phyloP scores from a whole-genome alignment of 352 stramenopile species.

The Pythium catenulatum region DNA sequence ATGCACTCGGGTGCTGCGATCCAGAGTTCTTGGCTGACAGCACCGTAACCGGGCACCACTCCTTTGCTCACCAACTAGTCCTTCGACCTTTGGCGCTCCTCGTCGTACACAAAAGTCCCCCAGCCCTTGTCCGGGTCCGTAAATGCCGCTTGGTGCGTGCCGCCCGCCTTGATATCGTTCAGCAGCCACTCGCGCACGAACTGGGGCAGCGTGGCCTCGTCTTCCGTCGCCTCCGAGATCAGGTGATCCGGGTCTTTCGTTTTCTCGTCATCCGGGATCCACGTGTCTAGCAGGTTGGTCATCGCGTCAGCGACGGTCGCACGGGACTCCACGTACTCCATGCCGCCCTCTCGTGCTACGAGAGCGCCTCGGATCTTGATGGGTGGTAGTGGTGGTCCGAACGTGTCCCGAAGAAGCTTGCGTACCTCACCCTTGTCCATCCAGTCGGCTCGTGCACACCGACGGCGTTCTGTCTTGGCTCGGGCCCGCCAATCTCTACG shows the following conservation, averaged over 20 bases:
- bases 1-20: not conserved
- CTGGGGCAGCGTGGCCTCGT: not conserved
- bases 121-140: not conserved
- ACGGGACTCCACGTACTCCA: not conserved
- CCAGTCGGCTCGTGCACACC: not conserved
- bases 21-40: not conserved
- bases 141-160: not conserved
- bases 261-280: not conserved
- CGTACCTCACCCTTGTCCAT: not conserved
- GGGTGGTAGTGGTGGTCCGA: not conserved
- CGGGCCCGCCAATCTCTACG: not conserved
- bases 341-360: not conserved
- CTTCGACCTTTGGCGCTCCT: not conserved
- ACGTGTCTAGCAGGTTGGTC: not conserved
- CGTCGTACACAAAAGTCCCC: not conserved
- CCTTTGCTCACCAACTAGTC: not conserved
- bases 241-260: not conserved
- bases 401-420: not conserved
- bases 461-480: not conserved
- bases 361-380: not conserved
- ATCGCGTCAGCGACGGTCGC: not conserved
- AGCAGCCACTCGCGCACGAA: not conserved
- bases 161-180: not conserved
- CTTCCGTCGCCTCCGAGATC: not conserved
- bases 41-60: not conserved